A percentile compares a stretch with the other conserved stretches of the same genome.
Conservation (phyloP, 768 basidiomycete genomes). For the Suillus subluteus region DNA sequence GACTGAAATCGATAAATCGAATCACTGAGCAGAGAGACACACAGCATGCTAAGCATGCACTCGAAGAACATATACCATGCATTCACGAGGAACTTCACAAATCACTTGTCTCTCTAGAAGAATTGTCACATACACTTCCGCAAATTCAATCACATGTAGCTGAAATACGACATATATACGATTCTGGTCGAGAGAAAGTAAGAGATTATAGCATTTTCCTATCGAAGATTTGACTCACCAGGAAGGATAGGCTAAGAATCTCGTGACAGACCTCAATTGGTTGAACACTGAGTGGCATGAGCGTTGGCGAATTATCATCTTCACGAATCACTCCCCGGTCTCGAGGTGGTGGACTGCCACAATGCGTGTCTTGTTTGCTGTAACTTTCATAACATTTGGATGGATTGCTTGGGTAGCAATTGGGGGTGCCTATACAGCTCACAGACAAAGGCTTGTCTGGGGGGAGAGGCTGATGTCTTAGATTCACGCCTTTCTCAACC, state of each 20-base stretch:
- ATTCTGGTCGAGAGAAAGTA: conserved; percentile 72
- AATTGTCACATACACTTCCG: conserved; percentile 63
- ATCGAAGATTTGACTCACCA: conserved; percentile 8
- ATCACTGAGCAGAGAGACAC: conserved; percentile 50
- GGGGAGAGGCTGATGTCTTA: conserved; percentile 78
- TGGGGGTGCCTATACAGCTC: conserved; percentile 71
- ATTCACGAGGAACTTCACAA: conserved; percentile 63
- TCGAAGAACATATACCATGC: conserved; percentile 62
- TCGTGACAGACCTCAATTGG: conserved; percentile 71
- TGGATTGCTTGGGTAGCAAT: conserved; percentile 65
- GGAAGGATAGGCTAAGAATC: conserved; percentile 55
- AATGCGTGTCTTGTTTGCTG: conserved; percentile 62
- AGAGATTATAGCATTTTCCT: conserved; percentile 14
- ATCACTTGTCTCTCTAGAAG: conserved; percentile 57
- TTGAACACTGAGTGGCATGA: conserved; percentile 79
- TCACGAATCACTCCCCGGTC: conserved; percentile 72
- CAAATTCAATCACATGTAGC: conserved; percentile 62
- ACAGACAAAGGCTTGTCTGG: conserved; percentile 77
- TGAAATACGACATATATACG: conserved; percentile 67
- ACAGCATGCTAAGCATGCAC: conserved; percentile 60
- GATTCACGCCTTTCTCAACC: conserved; percentile 15
- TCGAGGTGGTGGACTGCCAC: conserved; percentile 70
- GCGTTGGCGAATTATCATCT: conserved; percentile 74
- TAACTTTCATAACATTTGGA: conserved; percentile 59
- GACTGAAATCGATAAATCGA: background rate